Evolutionary conservation across 2,329 filamentous ascomycete genomes (phyloP), one percentile per base, ranked within the genome.

Genomic region (Fusarium sp.): DNA sequence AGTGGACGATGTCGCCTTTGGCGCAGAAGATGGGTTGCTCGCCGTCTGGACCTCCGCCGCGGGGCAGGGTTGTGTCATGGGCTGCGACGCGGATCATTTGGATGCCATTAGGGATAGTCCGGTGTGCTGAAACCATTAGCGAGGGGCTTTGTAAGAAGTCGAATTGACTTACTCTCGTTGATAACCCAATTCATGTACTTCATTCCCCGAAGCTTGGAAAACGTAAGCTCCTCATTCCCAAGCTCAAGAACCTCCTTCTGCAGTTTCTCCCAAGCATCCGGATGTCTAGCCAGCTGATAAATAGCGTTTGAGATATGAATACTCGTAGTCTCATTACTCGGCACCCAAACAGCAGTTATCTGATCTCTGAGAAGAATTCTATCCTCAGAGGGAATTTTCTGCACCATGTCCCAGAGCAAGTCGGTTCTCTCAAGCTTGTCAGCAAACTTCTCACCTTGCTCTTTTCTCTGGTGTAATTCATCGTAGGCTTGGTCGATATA

Each of bases 81-180:
- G 45, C 57, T 18, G 57, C 57, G 1, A 60, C 57, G 0, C 57
- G 57, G 5, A 60, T 60, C 57, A 60, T 60, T n/a, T 60, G 57
- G 10, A 60, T 60, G 1, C 57, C 57, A 35, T 60, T 60, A 0
- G 57, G 57, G 10, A 60, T 53, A 9, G 57, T 54, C 3, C 57
- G 57, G 22, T 60, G 57, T 2, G 57, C 57, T 60, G 18, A 2
- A n/a, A 15, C 1, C 0, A 26, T 60, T 4, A 60, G 57, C 17
- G 3, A 9, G 14, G 0, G 22, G 1, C n/a, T 6, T 26, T 20
- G 4, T 11, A 0, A 14, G 4, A n/a, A 4, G 3, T 32, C 14
- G 6, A 1, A 8, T 10, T 8, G 2, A 41, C 57, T 26, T 26
- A 60, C 57, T 60, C 22, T 60, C 57, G 7, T 60, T 60, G 2